A percentile compares a stretch with the other conserved stretches of the same genome.
phyloP scores from a whole-genome alignment of 768 basidiomycete genomes.

The Xerocomus potaroensis region DNA sequence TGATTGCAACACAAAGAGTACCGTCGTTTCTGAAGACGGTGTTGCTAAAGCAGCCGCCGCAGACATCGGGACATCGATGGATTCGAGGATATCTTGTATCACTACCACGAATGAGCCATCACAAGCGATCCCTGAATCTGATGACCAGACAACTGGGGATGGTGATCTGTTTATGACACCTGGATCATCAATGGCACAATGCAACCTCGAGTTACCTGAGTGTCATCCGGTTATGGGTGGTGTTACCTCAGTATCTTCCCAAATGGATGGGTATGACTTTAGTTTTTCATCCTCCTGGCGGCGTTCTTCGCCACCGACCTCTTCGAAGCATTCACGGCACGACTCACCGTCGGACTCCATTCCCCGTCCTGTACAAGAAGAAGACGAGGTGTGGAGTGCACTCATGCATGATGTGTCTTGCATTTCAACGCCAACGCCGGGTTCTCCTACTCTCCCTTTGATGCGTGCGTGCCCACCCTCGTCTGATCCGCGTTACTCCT shows the following conservation, averaged over 20 bases:
- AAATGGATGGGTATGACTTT: not conserved
- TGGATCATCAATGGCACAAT: not conserved
- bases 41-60: not conserved
- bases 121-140: not conserved
- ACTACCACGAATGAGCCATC: not conserved
- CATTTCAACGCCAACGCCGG: slow-evolving; percentile 7
- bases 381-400: slow-evolving; percentile 19
- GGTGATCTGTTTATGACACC: not conserved
- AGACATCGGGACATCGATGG: not conserved
- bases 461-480: slow-evolving; percentile 2
- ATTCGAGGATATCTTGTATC: not conserved
- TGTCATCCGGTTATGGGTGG: not conserved
- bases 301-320: not conserved
- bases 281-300: not conserved
- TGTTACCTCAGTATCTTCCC: not conserved
- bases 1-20: not conserved
- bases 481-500: not conserved
- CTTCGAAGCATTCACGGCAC: slow-evolving; percentile 1
- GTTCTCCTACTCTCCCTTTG: not conserved
- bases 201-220: not conserved
- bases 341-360: slow-evolving; percentile 10
- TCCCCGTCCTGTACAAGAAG: slow-evolving; percentile 8
- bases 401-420: slow-evolving; percentile 16
- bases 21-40: not conserved
- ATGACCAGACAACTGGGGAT: not conserved